phyloP scores from a whole-genome alignment of 768 basidiomycete genomes.

The Naematelia encephala region DNA sequence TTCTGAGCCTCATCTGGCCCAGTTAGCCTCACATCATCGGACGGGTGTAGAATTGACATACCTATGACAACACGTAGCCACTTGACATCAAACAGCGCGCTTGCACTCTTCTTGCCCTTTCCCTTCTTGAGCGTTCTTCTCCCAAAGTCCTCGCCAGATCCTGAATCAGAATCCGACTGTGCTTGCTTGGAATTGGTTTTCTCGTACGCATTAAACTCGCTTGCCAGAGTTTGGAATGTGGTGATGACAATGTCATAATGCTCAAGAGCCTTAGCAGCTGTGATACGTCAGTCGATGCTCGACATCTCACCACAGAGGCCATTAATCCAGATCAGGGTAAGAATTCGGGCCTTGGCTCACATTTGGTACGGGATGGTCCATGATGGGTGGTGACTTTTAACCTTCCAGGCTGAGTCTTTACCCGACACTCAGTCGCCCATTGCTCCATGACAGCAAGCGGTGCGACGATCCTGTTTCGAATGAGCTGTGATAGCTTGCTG shows the following conservation, averaged over 20 bases:
- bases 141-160: constrained; percentile 54
- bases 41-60: constrained; percentile 42
- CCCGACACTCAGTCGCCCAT: constrained; percentile 22
- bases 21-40: background rate
- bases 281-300: background rate
- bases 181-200: constrained; percentile 55
- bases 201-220: constrained; percentile 64
- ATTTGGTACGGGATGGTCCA: constrained; percentile 67
- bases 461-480: constrained; percentile 66
- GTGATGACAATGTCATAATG: constrained; percentile 60
- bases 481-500: constrained; percentile 3
- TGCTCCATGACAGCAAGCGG: constrained; percentile 84
- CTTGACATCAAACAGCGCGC: constrained; percentile 66
- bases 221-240: constrained; percentile 77
- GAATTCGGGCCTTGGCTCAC: constrained; percentile 52
- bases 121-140: constrained; percentile 53
- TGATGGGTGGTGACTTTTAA: constrained; percentile 14
- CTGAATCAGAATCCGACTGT: constrained; percentile 53
- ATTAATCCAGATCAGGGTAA: background rate
- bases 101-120: constrained; percentile 54
- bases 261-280: constrained; percentile 47
- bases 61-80: constrained; percentile 87
- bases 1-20: constrained; percentile 96
- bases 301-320: background rate
- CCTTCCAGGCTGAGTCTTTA: constrained; percentile 13